Percentiles rank a stretch among this genome's conserved stretches.
phyloP scores from a whole-genome alignment of 805 yeast genomes.

The Pichia insulana region DNA sequence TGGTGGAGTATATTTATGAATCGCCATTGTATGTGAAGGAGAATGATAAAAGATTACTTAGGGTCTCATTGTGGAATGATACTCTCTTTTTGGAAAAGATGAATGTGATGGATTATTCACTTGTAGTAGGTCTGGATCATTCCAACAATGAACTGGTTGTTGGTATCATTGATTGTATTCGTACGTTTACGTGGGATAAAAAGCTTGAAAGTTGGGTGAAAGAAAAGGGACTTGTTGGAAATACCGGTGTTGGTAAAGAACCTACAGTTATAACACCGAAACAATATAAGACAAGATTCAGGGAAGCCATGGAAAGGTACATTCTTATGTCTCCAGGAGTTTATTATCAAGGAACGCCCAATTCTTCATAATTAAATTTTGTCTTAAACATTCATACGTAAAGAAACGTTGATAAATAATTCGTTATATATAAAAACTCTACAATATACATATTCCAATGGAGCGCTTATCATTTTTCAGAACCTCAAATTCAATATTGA shows the following conservation, averaged over 20 bases:
- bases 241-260: constrained; percentile 73
- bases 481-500: too few species aligned
- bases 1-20: constrained; percentile 96
- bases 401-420: too few species aligned
- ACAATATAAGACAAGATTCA: constrained; percentile 85
- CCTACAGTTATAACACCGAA: constrained; percentile 97
- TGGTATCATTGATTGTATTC: constrained; percentile 87
- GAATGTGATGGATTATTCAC: constrained; percentile 98
- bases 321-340: constrained; percentile 85
- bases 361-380: too few species aligned
- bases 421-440: too few species aligned
- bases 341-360: constrained; percentile 25
- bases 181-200: constrained; percentile 98
- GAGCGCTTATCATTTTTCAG: too few species aligned
- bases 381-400: too few species aligned
- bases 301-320: constrained; percentile 97
- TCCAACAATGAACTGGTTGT: constrained; percentile 66
- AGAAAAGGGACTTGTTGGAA: constrained; percentile 81
- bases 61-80: constrained; percentile 93
- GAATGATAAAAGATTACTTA: constrained; percentile 73
- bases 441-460: too few species aligned
- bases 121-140: constrained; percentile 85
- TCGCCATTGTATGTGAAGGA: constrained; percentile 91
- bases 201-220: constrained; percentile 98
- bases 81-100: constrained; percentile 87